Conservation (phyloP, 805 yeast genomes). For the Suhomyces vadensis region DNA sequence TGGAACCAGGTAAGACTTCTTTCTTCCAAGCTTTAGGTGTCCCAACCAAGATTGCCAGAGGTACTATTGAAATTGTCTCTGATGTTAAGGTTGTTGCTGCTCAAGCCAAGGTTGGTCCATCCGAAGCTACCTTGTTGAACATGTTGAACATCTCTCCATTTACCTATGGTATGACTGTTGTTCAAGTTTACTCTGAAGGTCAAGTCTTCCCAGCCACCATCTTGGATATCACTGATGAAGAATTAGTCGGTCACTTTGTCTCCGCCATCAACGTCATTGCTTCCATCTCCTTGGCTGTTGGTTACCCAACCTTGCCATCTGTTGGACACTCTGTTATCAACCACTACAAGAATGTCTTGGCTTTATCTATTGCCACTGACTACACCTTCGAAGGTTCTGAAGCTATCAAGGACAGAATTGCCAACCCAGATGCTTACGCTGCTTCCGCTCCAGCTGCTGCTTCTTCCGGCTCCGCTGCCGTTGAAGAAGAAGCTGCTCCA, state of each 20-base stretch:
- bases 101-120: conserved; percentile 92
- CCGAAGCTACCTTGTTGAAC: conserved; percentile 98
- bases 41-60: conserved; percentile 99
- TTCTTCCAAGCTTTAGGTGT: conserved; percentile 99
- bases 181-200: conserved; percentile 98
- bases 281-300: conserved; percentile 93
- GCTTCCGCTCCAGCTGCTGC: conserved; percentile 99
- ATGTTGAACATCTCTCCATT: conserved; percentile 99
- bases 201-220: conserved; percentile 95
- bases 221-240: conserved; percentile 98
- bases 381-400: conserved; percentile 99
- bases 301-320: conserved; percentile 99
- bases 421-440: conserved; percentile 99
- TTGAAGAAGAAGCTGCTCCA: conserved; percentile 71
- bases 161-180: conserved; percentile 96
- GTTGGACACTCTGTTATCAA: conserved; percentile 98
- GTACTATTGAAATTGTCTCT: conserved; percentile 98
- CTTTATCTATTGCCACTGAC: conserved; percentile 97
- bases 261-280: conserved; percentile 93
- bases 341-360: conserved; percentile 98
- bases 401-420: conserved; percentile 98
- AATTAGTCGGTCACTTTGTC: conserved; percentile 88
- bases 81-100: conserved; percentile 94
- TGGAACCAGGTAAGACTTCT: conserved; percentile 99
- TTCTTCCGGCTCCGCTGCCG: conserved; percentile 59